A percentile compares a stretch with the other conserved stretches of the same genome.
phyloP scores from a whole-genome alignment of 2,329 filamentous ascomycete species.

The Botrytis hyacinthi region DNA sequence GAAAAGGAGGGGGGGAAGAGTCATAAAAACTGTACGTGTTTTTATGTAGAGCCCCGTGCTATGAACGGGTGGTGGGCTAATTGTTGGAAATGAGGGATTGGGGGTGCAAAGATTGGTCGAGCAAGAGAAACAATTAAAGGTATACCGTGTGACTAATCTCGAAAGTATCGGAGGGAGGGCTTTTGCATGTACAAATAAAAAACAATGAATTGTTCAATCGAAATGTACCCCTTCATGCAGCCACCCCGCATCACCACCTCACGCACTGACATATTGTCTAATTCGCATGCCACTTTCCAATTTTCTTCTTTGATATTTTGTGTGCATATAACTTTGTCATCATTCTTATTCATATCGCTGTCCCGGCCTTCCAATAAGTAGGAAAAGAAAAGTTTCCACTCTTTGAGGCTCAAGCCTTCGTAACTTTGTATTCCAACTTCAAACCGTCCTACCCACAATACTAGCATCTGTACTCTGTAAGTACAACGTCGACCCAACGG shows the following conservation, averaged over 20 bases:
- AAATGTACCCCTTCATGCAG: conserved; percentile 4
- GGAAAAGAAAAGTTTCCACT: background rate
- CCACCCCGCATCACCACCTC: conserved; percentile 11
- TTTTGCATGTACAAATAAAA: background rate
- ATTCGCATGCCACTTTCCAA: background rate
- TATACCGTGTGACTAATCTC: background rate
- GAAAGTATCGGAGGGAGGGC: background rate
- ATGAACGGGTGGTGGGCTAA: background rate
- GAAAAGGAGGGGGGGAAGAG: background rate
- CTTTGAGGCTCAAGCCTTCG: background rate
- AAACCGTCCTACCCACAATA: background rate
- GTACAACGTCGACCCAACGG: no score
- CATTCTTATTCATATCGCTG: background rate
- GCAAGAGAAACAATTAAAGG: background rate
- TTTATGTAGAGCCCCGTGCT: background rate
- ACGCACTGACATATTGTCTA: background rate
- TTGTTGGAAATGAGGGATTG: background rate
- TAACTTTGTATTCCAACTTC: background rate
- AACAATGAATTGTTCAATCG: conserved; percentile 5
- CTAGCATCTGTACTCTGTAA: background rate
- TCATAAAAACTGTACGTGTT: background rate
- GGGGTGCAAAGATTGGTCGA: background rate
- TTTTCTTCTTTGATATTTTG: background rate
- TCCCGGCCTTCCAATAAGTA: background rate
- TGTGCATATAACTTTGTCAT: background rate